Base-by-base conservation (phyloP, 306 rosid genomes). In the Gleditsia sinensis region DNA sequence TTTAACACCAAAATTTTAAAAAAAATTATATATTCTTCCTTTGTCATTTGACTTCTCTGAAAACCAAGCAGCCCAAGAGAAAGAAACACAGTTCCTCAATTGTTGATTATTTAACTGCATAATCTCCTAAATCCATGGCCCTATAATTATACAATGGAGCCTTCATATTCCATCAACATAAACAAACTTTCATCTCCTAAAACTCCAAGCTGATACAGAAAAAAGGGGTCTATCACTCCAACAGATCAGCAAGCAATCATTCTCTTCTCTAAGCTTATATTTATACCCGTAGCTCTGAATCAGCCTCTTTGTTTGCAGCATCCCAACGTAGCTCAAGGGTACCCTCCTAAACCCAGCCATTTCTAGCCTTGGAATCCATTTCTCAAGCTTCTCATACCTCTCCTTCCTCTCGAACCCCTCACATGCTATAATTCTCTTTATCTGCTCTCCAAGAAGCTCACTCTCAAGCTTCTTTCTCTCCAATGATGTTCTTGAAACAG, bases 121-220 rank as follows among this genome's bases (percentile, higher is more conserved):
- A 5, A 7, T 36, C 4, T 61, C 42, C 30, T 9, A 61, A 60
- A 27, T 17, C 37, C 63, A 6, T 16, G 63, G 39, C 63, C 40
- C 39, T 16, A 16, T 16, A 57, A 14, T 28, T 27, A 61, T 36
- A 19, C 46, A 4, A 9, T 19, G 17, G 4, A 5, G 2, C 28
- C 30, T 61, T 19, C 42, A 13, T 3, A 60, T 30, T 17, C n/a
- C 45, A 17, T 3, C 46, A 60, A 34, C 16, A 59, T 59, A 5
- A n/a, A 16, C n/a, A 17, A 43, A 59, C 66, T 32, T 3, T 61
- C 67, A 61, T 36, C 67, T 36, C 40, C 67, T 36, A 21, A 20
- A 53, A 89, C 82, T 75, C 96, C 97, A 92, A 2, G 91, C 96
- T 1, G 96, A 89, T 7, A 86, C 69, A 1, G 88, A 87, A 69